These are phyloP conservation scores for Leccinum ochraceum DNA, from an alignment of 768 basidiomycete species.

Conservation along the genomic window DNA sequence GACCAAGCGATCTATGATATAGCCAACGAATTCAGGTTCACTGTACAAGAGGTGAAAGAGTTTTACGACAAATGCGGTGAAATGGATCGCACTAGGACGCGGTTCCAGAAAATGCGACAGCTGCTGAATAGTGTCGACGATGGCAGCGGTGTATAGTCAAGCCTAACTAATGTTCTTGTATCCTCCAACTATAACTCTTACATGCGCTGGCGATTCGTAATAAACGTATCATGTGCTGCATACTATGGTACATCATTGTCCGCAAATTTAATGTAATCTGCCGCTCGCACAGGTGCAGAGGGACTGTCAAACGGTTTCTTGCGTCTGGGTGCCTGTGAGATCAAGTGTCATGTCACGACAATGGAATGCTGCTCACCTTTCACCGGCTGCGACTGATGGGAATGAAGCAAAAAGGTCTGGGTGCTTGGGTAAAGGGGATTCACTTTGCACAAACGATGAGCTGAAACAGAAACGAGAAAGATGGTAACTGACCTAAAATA, in stretches of 20 bases:
- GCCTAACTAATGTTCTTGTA: background rate
- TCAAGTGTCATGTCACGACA: slow-evolving; percentile 5
- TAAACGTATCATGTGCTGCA: slow-evolving; percentile 1
- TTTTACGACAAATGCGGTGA: slow-evolving; percentile 76
- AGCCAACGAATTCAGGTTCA: slow-evolving; percentile 69
- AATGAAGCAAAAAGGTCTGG: slow-evolving; percentile 95
- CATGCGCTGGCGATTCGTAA: slow-evolving; percentile 1
- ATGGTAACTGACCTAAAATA: slow-evolving; percentile 71
- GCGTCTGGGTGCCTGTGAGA: slow-evolving; percentile 46
- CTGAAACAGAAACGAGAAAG: background rate
- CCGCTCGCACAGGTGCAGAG: slow-evolving; percentile 72
- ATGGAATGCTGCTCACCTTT: slow-evolving; percentile 59
- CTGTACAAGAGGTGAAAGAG: slow-evolving; percentile 73
- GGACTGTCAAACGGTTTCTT: slow-evolving; percentile 79
- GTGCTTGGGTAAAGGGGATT: slow-evolving; percentile 94
- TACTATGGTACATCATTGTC: slow-evolving; percentile 54
- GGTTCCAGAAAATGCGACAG: slow-evolving; percentile 71
- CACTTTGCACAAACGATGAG: slow-evolving; percentile 45
- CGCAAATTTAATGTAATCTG: slow-evolving; percentile 63
- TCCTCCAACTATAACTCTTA: background rate
- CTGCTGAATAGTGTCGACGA: slow-evolving; percentile 33
- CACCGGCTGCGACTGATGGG: slow-evolving; percentile 94
- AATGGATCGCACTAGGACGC: slow-evolving; percentile 59
- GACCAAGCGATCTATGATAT: slow-evolving; percentile 67
- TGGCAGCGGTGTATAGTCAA: slow-evolving; percentile 9